These are phyloP conservation scores for Irineochytrium annulatum DNA, from an alignment of 192 early-diverging fungal species.

Conservation along the genomic window DNA sequence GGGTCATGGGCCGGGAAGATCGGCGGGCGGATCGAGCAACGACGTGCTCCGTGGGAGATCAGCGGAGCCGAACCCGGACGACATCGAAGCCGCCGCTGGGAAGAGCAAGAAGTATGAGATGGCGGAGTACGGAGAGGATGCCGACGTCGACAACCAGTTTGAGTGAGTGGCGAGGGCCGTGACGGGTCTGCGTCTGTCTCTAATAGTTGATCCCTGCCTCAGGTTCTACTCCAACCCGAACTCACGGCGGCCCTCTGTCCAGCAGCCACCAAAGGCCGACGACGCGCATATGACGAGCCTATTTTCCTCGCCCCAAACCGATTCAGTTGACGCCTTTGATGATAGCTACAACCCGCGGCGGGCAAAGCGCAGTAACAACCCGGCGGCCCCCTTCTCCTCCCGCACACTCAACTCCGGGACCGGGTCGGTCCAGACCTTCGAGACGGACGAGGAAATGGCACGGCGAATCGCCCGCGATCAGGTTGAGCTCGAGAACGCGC, in stretches of 20 bases:
- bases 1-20: no score
- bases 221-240: slow-evolving; percentile 1
- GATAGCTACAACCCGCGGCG: background rate
- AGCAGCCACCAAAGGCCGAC: background rate
- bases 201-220: background rate
- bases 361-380: background rate
- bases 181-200: background rate
- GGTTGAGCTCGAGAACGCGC: background rate
- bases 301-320: background rate
- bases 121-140: background rate
- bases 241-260: background rate
- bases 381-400: background rate
- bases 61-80: background rate
- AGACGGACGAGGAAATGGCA: background rate
- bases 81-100: background rate
- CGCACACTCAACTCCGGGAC: background rate
- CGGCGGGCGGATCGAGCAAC: no score
- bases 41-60: no score
- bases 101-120: background rate
- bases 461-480: background rate
- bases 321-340: background rate
- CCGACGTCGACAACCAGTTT: background rate
- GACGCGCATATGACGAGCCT: no score
- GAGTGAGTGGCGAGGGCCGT: no score
- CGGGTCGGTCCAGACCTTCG: no score